Conservation (phyloP, 2,329 filamentous ascomycete genomes). For the Teratosphaeria destructans region DNA sequence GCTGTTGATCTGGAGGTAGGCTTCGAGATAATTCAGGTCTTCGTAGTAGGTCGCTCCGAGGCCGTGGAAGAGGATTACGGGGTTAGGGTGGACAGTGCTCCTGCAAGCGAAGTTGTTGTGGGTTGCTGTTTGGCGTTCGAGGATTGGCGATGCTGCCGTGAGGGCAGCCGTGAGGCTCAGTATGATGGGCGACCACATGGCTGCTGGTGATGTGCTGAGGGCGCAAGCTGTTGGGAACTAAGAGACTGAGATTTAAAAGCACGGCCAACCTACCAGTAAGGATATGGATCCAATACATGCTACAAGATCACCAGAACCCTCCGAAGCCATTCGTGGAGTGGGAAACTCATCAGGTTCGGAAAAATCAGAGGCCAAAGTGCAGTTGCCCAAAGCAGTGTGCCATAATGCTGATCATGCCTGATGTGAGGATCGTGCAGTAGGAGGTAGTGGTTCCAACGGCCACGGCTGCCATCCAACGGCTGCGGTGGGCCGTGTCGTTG, state of each 20-base stretch:
- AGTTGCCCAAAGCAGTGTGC: not conserved
- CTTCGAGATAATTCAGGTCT: constrained; percentile 15
- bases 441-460: not conserved
- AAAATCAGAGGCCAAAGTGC: not conserved
- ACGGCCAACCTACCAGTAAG: not conserved
- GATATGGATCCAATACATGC: not conserved
- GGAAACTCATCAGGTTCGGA: too few species aligned
- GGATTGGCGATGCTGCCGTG: not conserved
- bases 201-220: not conserved
- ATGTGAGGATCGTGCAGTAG: not conserved
- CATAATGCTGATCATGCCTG: not conserved
- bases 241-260: not conserved
- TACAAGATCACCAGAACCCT: not conserved
- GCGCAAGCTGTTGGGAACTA: not conserved
- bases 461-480: not conserved
- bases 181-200: not conserved
- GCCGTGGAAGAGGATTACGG: constrained; percentile 15
- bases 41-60: constrained; percentile 18
- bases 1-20: constrained; percentile 9
- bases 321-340: too few species aligned
- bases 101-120: constrained; percentile 16
- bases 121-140: not conserved
- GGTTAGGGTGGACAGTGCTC: constrained; percentile 13
- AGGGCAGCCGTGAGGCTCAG: not conserved
- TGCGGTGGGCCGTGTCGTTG: not conserved